These are phyloP conservation scores for Hypocreales sp. DNA, from an alignment of 2,329 filamentous ascomycete species.

Conservation along the genomic window DNA sequence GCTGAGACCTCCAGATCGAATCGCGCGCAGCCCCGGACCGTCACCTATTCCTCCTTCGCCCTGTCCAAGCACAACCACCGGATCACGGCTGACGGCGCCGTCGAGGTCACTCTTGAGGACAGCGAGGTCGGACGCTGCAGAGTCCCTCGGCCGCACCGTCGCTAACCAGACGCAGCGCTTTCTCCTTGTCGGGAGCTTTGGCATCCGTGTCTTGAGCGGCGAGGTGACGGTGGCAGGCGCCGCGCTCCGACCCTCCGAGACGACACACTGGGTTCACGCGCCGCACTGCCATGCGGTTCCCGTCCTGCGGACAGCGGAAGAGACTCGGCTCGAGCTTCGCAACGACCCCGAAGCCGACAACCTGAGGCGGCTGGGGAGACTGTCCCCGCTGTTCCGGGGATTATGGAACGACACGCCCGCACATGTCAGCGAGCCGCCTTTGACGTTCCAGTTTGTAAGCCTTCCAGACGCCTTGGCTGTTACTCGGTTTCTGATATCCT, in stretches of 20 bases:
- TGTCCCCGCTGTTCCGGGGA: conserved; percentile 51
- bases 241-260: conserved; percentile 32
- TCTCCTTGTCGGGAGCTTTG: conserved; percentile 52
- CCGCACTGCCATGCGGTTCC: conserved; percentile 56
- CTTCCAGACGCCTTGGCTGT: not conserved
- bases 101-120: conserved; percentile 27
- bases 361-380: conserved; percentile 35
- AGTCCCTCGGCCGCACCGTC: not conserved
- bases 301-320: conserved; percentile 39
- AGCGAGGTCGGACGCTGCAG: conserved; percentile 26
- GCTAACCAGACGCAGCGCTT: conserved; percentile 31
- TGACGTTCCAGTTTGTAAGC: too few relatives aligned
- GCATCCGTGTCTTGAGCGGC: conserved; percentile 44
- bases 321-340: conserved; percentile 37
- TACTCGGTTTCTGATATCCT: conserved; percentile 6
- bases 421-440: conserved; percentile 7
- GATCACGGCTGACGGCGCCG: conserved; percentile 19
- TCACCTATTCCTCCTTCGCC: conserved; percentile 29
- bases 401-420: conserved; percentile 42
- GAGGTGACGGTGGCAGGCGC: conserved; percentile 51
- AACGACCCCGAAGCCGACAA: conserved; percentile 31
- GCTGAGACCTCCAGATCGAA: not conserved
- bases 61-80: conserved; percentile 27
- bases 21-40: too few relatives aligned
- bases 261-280: conserved; percentile 43